Evolutionary conservation across 768 basidiomycete species (phyloP).

Genomic region (Cyathus striatus): DNA sequence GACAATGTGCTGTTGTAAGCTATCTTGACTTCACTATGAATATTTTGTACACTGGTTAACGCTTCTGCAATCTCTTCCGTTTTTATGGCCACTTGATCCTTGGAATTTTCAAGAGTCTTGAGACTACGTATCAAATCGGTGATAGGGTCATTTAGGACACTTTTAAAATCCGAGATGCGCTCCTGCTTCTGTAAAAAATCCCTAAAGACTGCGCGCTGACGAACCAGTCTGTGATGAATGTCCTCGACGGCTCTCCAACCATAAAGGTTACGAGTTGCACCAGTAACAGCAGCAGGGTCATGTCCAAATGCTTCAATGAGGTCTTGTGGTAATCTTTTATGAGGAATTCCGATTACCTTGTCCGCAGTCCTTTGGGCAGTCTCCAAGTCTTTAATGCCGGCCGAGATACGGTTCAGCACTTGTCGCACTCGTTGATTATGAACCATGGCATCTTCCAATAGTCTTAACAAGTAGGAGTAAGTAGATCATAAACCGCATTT

Average conservation of each 20-base stretch:
- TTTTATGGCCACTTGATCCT: conserved; percentile 35
- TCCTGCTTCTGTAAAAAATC: conserved; percentile 33
- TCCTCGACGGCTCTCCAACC: conserved; percentile 78
- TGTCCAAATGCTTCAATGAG: conserved; percentile 71
- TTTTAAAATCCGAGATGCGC: conserved; percentile 21
- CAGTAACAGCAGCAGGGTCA: conserved; percentile 73
- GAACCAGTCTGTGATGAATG: conserved; percentile 55
- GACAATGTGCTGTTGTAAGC: conserved; percentile 62
- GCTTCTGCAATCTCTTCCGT: conserved; percentile 44
- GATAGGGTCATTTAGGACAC: conserved; percentile 53
- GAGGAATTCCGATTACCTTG: conserved; percentile 39
- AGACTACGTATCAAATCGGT: conserved; percentile 43
- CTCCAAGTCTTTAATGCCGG: conserved; percentile 63
- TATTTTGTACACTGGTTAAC: conserved; percentile 46
- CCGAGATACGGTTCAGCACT: conserved; percentile 60
- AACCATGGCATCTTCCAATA: conserved; percentile 50
- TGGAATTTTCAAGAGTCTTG: conserved; percentile 42
- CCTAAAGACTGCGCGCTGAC: conserved; percentile 52
- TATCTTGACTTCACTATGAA: conserved; percentile 53
- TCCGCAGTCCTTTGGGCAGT: conserved; percentile 47
- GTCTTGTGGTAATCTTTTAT: conserved; percentile 53
- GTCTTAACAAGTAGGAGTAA: conserved; percentile 26
- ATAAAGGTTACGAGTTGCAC: conserved; percentile 51
- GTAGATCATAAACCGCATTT: too few species aligned
- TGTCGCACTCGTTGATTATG: conserved; percentile 70